Evolutionary conservation across 345 rosid species (phyloP), one percentile per base, ranked within the genome.

Genomic region (Populus tremula): DNA sequence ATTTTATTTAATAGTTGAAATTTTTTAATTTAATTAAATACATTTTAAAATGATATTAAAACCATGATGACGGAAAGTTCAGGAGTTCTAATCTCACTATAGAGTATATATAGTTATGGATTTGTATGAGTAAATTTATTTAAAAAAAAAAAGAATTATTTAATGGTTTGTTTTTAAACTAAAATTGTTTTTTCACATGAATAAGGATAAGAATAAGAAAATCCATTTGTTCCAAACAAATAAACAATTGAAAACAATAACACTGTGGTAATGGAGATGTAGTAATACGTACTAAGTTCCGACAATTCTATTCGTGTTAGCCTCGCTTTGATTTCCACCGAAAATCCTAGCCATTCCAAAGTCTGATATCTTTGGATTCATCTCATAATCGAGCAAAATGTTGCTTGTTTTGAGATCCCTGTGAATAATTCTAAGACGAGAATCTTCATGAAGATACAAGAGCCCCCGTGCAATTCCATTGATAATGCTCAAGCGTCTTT

Each of bases 371-470:
- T 80, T 83, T 2, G 81, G 86, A 31, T 74, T 83, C 83, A 83
- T 80, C 18, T 76, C 78, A 54, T 77, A 56, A 70, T 83, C 76
- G 1, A 77, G 67, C 38, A 73, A 33, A 9, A 80, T 67, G 33
- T 83, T 80, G 18, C 83, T 80, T 2, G 83, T 61, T 71, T 80
- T 83, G 6, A 83, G 65, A 17, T 83, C 86, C 14, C 83, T 74
- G 33, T 86, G 88, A 66, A 86, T 82, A 47, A 84, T 70, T 76
- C 69, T 80, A 1, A 84, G 79, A 21, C 85, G 78, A 35, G 90
- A 87, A 69, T 87, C 87, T 59, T 84, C 88, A 4, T 87, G 88
- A 5, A 87, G 33, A 76, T 87, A 87, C 35, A 84, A 6, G 20
- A 87, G 53, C 1, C 87, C 90, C 10, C 81, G 63, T 1, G 87